Conservation (phyloP, 2,329 filamentous ascomycete genomes). For the Bipolaris zeicola region DNA sequence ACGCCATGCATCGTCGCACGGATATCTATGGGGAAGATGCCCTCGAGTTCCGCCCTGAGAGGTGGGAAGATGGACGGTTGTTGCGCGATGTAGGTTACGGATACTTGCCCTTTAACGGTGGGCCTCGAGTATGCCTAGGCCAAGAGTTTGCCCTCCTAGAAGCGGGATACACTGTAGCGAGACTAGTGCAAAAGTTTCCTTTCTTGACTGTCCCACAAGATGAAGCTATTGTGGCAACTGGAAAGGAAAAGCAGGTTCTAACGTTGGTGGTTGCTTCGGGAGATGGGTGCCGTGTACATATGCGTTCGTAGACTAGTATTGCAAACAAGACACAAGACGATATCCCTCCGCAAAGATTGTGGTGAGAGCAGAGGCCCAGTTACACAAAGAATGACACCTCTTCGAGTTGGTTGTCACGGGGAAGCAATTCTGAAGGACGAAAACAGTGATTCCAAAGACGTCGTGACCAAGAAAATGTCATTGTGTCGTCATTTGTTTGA, state of each 20-base stretch:
- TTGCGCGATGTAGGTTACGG: too few relatives aligned
- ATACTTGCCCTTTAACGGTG: slow-evolving; percentile 41
- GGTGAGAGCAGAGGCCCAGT: too few relatives aligned
- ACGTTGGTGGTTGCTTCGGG: slow-evolving; percentile 22
- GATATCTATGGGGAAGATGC: too few relatives aligned
- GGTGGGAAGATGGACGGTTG: too few relatives aligned
- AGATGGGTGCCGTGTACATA: slow-evolving; percentile 14
- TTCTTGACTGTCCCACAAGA: slow-evolving; percentile 5
- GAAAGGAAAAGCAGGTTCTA: slow-evolving; percentile 18
- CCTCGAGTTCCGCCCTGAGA: too few relatives aligned
- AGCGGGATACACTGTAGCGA: slow-evolving; percentile 31
- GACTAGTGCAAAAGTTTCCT: slow-evolving; percentile 32
- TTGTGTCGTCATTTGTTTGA: too few relatives aligned
- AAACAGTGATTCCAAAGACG: too few relatives aligned
- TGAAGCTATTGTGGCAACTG: slow-evolving; percentile 4
- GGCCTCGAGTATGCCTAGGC: slow-evolving; percentile 37
- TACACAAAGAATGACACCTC: too few relatives aligned
- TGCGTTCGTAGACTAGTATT: not conserved
- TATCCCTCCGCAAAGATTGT: not conserved
- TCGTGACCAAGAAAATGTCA: too few relatives aligned
- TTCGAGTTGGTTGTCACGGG: too few relatives aligned
- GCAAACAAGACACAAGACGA: not conserved
- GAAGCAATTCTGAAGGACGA: too few relatives aligned
- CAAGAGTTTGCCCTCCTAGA: slow-evolving; percentile 40
- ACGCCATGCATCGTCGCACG: too few relatives aligned